Base-by-base conservation (phyloP, 139 green algal species). In the Micromonas pusilla region DNA sequence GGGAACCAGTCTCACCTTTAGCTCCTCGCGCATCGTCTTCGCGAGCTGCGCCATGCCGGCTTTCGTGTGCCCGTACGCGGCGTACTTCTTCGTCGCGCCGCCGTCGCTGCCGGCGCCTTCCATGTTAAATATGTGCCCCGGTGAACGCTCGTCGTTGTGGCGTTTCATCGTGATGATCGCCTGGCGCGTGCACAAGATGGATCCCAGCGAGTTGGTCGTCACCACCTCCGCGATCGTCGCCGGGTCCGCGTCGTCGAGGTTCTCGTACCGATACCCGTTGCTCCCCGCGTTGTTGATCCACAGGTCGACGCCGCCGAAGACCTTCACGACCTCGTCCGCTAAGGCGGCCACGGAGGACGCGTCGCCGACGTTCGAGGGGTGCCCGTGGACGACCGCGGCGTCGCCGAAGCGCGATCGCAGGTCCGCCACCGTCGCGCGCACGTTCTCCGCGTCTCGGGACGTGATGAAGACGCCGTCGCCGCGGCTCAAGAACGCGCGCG, bases 121-220 rank as follows among this genome's bases (percentile, higher is more conserved):
- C 75, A 85, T 79, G 36, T 79, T 79, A 62, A 85, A 85, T 28
- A 85, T 53, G 76, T 82, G 74, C n/a, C 74, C 80, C 3, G 30
- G 2, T 6, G 31, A 26, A 54, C 37, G n/a, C 19, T 39, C 68
- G 26, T 57, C 74, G n/a, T 63, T 37, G 60, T 83, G 78, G 3
- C 68, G 1, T 25, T 13, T 6, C 73, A 82, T 81, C 52, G 83
- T 63, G 2, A 20, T 38, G 26, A 85, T 64, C 60, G 80, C 80
- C 36, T 75, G 63, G 28, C 75, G 39, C 23, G 34, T 65, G 39
- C 80, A 80, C 32, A 81, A 66, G 54, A 85, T 2, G 21, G 75
- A 77, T 19, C 80, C 80, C 0, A 85, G 70, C 31, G 66, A 33
- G 54, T 85, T 85, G 0, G 80, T 82, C 26, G 23, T 52, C 21